A percentile compares a stretch with the other conserved stretches of the same genome.
Evolutionary conservation across 345 rosid species (phyloP).

Genomic region (Lepidium africanum): DNA sequence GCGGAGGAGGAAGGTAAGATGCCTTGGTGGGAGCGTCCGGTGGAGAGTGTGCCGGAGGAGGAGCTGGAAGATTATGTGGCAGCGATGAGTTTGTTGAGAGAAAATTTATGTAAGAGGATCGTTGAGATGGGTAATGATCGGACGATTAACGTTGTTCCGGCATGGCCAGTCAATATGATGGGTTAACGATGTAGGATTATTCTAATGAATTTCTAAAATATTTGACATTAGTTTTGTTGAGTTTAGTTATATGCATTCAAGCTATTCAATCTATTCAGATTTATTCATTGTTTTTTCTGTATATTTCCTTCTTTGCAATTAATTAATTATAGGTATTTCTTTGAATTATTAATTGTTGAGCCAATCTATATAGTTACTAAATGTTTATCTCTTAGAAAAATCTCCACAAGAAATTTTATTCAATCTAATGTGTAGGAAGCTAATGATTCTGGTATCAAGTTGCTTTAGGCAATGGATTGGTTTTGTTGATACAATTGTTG

Average conservation of each 20-base stretch:
- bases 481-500: too few species aligned
- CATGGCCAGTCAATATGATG: slow-evolving; percentile 19
- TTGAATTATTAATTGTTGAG: not conserved
- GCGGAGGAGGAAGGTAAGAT: slow-evolving; percentile 1
- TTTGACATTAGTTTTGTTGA: not conserved
- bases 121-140: slow-evolving; percentile 12
- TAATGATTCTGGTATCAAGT: too few species aligned
- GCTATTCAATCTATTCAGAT: not conserved
- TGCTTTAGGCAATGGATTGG: too few species aligned
- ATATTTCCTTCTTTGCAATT: not conserved
- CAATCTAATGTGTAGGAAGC: too few species aligned
- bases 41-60: slow-evolving; percentile 27
- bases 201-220: not conserved
- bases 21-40: slow-evolving; percentile 28
- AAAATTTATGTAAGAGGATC: slow-evolving; percentile 14
- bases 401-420: too few species aligned
- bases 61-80: slow-evolving; percentile 13
- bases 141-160: not conserved
- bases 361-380: not conserved
- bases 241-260: not conserved
- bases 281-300: slow-evolving; percentile 4
- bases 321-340: not conserved
- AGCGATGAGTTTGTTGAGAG: slow-evolving; percentile 18
- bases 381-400: too few species aligned
- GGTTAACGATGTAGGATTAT: slow-evolving; percentile 4